Base-by-base conservation (phyloP, 2,329 filamentous ascomycete genomes). In the Botrytis porri region DNA sequence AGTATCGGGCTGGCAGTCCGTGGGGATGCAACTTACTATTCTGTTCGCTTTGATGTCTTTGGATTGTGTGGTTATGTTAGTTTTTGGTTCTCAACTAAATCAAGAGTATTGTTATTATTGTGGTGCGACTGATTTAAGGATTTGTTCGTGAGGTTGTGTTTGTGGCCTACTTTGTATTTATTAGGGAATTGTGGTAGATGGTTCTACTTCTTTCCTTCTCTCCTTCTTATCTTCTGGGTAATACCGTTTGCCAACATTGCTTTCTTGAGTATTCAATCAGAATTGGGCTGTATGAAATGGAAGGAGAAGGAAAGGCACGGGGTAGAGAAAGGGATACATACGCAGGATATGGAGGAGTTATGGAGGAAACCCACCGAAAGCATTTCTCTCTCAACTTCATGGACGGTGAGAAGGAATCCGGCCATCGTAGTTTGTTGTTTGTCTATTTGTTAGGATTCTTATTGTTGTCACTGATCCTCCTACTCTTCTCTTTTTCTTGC, bases 331-430 rank as follows among this genome's bases (percentile, higher is more conserved):
- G 10, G 4, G 1, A 51, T n/a, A 3, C 14, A 1, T 14, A 51
- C 22, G 10, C 10, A 2, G 48, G 10, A 14, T n/a, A 25, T 51
- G 22, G 22, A 51, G 4, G 14, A 51, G 48, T n/a, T 51, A 25
- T 3, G 22, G 48, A 25, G 10, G 14, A 51, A 51, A 12, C 8
- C 3, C 10, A n/a, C 10, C 6, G 48, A 14, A n/a, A 25, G 2
- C 14, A 51, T 12, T 48, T 25, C 12, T 51, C 10, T 51, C 45
- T 14, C 48, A n/a, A 25, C 10, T 51, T 6, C 6, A 2, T 51
- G 4, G 14, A n/a, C 14, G 22, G 0, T 25, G 45, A 4, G 5
- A 25, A 4, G 1, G 22, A 14, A n/a, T n/a, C 10, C 0, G 4
- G 22, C 8, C 1, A 51, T 51, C 22, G 9, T 25, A 51, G 22